Base-by-base conservation (phyloP, 2,329 filamentous ascomycete species). In the Magnaporthales sp. region DNA sequence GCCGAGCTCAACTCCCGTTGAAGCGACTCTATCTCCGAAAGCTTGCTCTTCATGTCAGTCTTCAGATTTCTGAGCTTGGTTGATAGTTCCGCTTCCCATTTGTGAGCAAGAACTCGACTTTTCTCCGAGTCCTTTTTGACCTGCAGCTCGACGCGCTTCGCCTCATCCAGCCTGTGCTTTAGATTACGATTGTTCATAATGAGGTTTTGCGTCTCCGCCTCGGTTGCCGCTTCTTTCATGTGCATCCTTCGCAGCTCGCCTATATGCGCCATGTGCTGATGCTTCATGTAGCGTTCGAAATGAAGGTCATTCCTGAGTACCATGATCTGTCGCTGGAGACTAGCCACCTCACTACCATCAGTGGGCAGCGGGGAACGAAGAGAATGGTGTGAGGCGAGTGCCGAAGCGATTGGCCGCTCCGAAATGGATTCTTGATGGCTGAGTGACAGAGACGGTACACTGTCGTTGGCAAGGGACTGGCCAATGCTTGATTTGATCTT, bases 281-380 rank as follows among this genome's bases (percentile, higher is more conserved):
- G 87, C 74, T 93, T 94, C 72, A 94, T 83, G 75, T 92, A 94
- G 29, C 90, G 84, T 75, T 95, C 92, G 72, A 94, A 95, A 70
- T 90, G 91, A 60, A 95, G 80, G 71, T 95, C 91, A 69, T 93
- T 95, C 61, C 89, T 87, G 11, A 95, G 77, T 2, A 93, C 79
- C 66, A 92, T 84, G n/a, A 92, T 85, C 71, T 93, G 89, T 58
- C 89, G 85, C 70, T 92, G 88, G 3, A 95, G 78, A 70, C 87
- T 85, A 1, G 83, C 78, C 30, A 83, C 72, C 67, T 83, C 78
- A 22, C 8, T 58, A 19, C 77, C 74, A 58, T 22, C 54, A 26
- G 54, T 22, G 22, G 54, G 54, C 54, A 58, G 24, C 2, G 54
- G 22, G 24, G 54, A 58, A n/a, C 54, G 54, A 58, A 58, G 54